A percentile compares a stretch with the other conserved stretches of the same genome.
Evolutionary conservation across 2,329 filamentous ascomycete genomes (phyloP).

Genomic region (Pseudodiploospora longispora): DNA sequence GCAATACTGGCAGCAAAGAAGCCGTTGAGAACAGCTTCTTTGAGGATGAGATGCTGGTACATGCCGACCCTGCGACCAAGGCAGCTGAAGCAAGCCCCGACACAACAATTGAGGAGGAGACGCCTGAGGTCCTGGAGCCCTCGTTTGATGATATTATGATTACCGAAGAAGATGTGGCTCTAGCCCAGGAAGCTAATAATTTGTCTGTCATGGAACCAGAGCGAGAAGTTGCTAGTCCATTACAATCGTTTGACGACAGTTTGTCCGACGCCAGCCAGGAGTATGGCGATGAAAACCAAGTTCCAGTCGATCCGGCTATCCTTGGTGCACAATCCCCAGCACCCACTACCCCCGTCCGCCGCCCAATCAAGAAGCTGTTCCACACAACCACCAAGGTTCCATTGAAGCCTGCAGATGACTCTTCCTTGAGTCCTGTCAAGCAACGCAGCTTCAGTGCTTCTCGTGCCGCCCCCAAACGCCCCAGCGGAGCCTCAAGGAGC

Average conservation of each 20-base stretch:
- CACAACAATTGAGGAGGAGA: slow-evolving; percentile 7
- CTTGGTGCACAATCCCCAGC: slow-evolving; percentile 13
- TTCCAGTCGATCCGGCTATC: slow-evolving; percentile 46
- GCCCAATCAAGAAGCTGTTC: slow-evolving; percentile 41
- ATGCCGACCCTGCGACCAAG: slow-evolving; percentile 13
- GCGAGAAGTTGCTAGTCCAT: slow-evolving; percentile 25
- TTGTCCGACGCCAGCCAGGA: slow-evolving; percentile 56
- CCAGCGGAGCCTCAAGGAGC: slow-evolving; percentile 35
- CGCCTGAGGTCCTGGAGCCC: slow-evolving; percentile 18
- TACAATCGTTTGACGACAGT: slow-evolving; percentile 35
- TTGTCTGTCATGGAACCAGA: slow-evolving; percentile 47
- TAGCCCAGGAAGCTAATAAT: slow-evolving; percentile 51
- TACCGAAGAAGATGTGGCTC: slow-evolving; percentile 48
- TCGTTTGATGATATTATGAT: slow-evolving; percentile 38
- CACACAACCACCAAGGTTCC: slow-evolving; percentile 73
- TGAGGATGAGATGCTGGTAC: slow-evolving; percentile 49
- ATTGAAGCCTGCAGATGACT: slow-evolving; percentile 58
- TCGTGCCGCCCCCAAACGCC: slow-evolving; percentile 36
- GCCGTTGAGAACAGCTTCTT: slow-evolving; percentile 42
- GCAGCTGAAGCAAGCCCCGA: slow-evolving; percentile 1
- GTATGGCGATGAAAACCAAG: slow-evolving; percentile 58
- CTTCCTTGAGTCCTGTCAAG: slow-evolving; percentile 40
- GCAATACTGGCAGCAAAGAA: neutral
- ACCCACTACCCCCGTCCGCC: slow-evolving; percentile 47
- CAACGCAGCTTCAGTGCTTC: slow-evolving; percentile 44